Conservation (phyloP, 176 grass and related monocot genomes). For the Eleusine indica region DNA sequence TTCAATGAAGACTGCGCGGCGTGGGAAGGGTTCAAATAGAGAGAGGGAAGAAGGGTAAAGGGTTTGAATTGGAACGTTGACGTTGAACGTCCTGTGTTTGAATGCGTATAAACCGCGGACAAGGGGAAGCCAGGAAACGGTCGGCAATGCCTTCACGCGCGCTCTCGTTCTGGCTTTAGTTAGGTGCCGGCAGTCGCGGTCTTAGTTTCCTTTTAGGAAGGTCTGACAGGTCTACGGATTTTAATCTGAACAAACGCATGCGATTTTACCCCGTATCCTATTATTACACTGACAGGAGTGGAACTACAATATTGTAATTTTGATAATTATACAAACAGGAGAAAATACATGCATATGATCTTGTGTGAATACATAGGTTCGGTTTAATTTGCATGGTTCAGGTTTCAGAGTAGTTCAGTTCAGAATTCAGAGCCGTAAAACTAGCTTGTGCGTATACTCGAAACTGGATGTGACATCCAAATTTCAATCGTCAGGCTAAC, state of each 20-base stretch:
- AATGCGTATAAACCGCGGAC: conserved; percentile 39
- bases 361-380: background rate
- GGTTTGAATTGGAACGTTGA: conserved; percentile 65
- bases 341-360: background rate
- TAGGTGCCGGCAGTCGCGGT: conserved; percentile 29
- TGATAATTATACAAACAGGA: background rate
- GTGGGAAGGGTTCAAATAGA: conserved; percentile 62
- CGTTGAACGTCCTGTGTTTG: conserved; percentile 56
- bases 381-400: background rate
- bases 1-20: conserved; percentile 45
- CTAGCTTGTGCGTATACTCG: background rate
- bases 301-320: background rate
- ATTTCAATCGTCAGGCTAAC: background rate
- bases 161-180: conserved; percentile 5
- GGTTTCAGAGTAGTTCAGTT: background rate
- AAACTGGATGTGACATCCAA: background rate
- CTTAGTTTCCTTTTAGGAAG: background rate
- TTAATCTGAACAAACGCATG: background rate
- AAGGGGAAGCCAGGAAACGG: conserved; percentile 37
- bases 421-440: no score
- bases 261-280: background rate
- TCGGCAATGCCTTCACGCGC: conserved; percentile 39
- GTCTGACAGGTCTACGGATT: background rate
- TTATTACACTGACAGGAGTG: no score
- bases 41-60: conserved; percentile 36